A percentile compares a stretch with the other conserved stretches of the same genome.
Conservation (phyloP, 1,284 basidiomycete genomes). For the Grifola frondosa region DNA sequence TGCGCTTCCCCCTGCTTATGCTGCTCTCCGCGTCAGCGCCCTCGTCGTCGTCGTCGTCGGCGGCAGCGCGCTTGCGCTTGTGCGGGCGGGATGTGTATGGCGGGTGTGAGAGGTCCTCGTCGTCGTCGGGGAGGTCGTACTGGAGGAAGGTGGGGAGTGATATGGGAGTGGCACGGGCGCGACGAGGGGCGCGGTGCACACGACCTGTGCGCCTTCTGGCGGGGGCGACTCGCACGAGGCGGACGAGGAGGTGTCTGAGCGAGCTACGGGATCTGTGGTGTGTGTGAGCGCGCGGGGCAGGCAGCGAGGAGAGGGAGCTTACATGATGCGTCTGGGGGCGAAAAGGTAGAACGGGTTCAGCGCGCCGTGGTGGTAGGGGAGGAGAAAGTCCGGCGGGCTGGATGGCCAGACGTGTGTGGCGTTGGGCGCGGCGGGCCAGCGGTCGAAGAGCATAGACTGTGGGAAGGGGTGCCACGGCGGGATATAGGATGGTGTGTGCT, state of each 20-base stretch:
- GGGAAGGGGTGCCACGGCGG: conserved; percentile 12
- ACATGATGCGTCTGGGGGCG: conserved; percentile 15
- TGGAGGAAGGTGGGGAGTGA: conserved; percentile 65
- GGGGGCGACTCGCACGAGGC: conserved; percentile 27
- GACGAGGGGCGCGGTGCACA: conserved; percentile 63
- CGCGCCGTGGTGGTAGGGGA: conserved; percentile 22
- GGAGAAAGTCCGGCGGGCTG: conserved; percentile 22
- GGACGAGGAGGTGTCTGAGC: conserved; percentile 38
- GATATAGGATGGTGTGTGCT: conserved; percentile 7
- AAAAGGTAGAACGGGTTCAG: conserved; percentile 7
- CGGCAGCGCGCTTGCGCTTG: conserved; percentile 53
- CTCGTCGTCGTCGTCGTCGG: conserved; percentile 31
- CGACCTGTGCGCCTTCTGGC: conserved; percentile 40
- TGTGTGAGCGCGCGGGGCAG: conserved; percentile 4
- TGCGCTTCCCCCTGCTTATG: too few species aligned
- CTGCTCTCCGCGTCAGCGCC: too few species aligned
- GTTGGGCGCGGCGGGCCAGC: conserved; percentile 14
- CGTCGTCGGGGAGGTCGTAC: conserved; percentile 62
- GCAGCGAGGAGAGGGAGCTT: conserved; percentile 9
- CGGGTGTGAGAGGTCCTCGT: conserved; percentile 67
- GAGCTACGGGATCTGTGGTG: conserved; percentile 39
- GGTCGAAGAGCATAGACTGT: conserved; percentile 22
- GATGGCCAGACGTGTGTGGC: conserved; percentile 21
- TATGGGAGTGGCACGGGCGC: conserved; percentile 67
- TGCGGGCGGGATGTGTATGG: conserved; percentile 54